Evolutionary conservation across 805 yeast genomes (phyloP), one percentile per base, ranked within the genome.

Genomic region (Monosporozyma servazzii): DNA sequence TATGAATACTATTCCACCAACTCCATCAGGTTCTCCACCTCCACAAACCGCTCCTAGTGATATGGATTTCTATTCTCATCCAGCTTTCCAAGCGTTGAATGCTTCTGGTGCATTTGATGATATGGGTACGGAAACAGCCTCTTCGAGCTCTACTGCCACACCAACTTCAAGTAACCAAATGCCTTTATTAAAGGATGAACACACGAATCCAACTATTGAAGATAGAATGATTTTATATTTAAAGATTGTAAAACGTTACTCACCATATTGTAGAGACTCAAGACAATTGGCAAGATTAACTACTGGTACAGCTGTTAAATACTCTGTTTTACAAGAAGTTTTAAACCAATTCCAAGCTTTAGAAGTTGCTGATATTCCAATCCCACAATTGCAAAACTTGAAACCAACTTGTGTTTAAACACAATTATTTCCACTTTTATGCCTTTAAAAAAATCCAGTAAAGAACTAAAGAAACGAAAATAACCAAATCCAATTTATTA

Each of bases 201-300:
- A 33, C 36, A 18, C 21, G 33, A 41, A 36, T 45, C 21, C 27
- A 21, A 41, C 44, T 36, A 42, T 50, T 40, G 66, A 72, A 18
- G 75, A 73, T 40, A 74, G 88, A 66, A 73, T 75, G 54, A 70
- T 73, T 37, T 66, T 81, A 27, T 82, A 81, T 64, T 74, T 79
- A 65, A 71, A 77, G 49, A 69, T 82, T 53, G 77, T 81, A 61
- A 75, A 77, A 56, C 60, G 73, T 42, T 80, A 75, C 55, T 71
- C 78, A 5, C 70, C 71, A 13, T 76, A 68, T 56, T 75, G 78
- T 54, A 74, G 75, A 55, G 74, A 75, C 43, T 65, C 76, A 39
- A 73, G 75, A 48, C 77, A 75, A 54, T 70, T 74, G 55, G 73
- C 75, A 49, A 72, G 73, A 53, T 66, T 74, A 51, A 68, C 76